Evolutionary conservation across 1,284 basidiomycete species (phyloP), one percentile per base, ranked within the genome.

Genomic region (Mycosarcoma mackinlayi): DNA sequence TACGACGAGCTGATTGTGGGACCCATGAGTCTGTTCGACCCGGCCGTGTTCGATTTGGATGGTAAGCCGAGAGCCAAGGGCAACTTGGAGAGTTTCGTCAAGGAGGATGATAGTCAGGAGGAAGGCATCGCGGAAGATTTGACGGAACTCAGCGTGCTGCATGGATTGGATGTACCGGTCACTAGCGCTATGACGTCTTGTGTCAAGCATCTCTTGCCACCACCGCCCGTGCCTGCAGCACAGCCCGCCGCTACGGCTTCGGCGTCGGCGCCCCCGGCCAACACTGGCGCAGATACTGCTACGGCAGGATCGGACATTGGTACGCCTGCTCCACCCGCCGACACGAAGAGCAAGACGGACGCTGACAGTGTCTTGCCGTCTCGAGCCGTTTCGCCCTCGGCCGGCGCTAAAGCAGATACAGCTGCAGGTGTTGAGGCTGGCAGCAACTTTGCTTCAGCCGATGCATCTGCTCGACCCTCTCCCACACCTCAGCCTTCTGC

Each of bases 1-100:
- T 98, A 98, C 80, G 96, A 98, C 81, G 96, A 98, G 85, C 90
- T 92, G 55, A 94, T 98, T 58, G 85, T 98, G 33, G 93, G 94
- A 0, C 92, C 95, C 1, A 92, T 97, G 89, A 92, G 73, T 76
- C 86, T 97, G 40, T 98, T 98, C 74, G 92, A 95, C 73, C 93
- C 95, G 14, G 88, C 91, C 21, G 89, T 96, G 37, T 90, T 97
- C 64, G 91, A 95, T 73, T 94, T 94, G 79, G 90, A 93, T 31
- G 86, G 86, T 71, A 94, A 95, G 83, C 85, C 53, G 39, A 35
- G 67, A 46, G 28, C 54, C 24, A 68, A 65, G 52, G 51, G 69
- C 50, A 66, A 56, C 18, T 21, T 35, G 18, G 42, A 57, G 11
- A 40, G 33, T 9, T 53, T 46, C 10, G 34, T 44, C n/a, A 44